phyloP scores from a whole-genome alignment of 148 eudicot species.

The Mesembryanthemum crystallinum region DNA sequence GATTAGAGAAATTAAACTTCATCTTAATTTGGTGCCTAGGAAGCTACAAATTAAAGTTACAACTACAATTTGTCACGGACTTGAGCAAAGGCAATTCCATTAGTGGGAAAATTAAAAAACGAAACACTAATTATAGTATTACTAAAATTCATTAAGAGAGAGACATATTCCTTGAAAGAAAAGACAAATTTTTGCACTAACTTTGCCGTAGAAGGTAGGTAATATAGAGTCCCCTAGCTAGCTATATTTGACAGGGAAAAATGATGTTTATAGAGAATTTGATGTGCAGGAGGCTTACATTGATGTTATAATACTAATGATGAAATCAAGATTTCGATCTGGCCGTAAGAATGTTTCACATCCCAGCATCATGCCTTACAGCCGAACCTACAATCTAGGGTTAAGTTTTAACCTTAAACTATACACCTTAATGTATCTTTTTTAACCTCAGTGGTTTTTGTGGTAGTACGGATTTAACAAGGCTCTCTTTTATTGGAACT shows the following conservation, averaged over 20 bases:
- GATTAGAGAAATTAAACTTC: not conserved
- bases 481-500: too few species aligned
- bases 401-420: not conserved
- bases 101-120: not conserved
- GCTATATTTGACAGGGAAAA: too few species aligned
- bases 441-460: not conserved
- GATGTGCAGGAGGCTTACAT: too few species aligned
- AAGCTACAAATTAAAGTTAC: not conserved
- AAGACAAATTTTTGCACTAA: not conserved
- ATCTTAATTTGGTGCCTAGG: conserved; percentile 14
- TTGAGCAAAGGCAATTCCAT: not conserved
- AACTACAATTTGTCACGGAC: conserved; percentile 4
- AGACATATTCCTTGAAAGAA: not conserved
- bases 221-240: not conserved
- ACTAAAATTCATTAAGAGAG: not conserved
- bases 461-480: too few species aligned
- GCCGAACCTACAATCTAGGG: not conserved
- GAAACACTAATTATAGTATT: not conserved
- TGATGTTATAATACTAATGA: not conserved
- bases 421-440: not conserved
- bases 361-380: not conserved
- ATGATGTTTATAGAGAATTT: too few species aligned
- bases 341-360: conserved; percentile 28
- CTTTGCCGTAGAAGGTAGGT: conserved; percentile 31
- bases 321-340: conserved; percentile 7